Conservation (phyloP, 1,139 yeast genomes). For the Candida tropicalis region DNA sequence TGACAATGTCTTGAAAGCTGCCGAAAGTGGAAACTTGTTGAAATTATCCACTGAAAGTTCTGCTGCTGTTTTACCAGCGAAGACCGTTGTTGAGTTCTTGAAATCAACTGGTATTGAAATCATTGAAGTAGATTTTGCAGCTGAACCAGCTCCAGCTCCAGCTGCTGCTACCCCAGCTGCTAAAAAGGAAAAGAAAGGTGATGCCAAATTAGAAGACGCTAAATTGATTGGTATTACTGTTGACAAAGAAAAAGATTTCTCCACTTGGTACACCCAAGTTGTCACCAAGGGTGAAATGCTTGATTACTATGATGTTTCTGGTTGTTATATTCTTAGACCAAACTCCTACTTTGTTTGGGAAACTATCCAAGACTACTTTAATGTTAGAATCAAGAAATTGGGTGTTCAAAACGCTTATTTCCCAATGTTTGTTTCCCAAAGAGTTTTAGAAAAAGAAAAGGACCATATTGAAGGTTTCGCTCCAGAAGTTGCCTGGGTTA, state of each 20-base stretch:
- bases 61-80: conserved; percentile 58
- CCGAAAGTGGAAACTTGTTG: conserved; percentile 45
- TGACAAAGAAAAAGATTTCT: conserved; percentile 87
- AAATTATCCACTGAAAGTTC: conserved; percentile 62
- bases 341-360: conserved; percentile 96
- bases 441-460: conserved; percentile 94
- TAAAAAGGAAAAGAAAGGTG: conserved; percentile 39
- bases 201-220: conserved; percentile 78
- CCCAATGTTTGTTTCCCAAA: conserved; percentile 97
- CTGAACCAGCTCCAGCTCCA: conserved; percentile 43
- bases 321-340: conserved; percentile 97
- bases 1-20: conserved; percentile 45
- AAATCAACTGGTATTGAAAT: conserved; percentile 59
- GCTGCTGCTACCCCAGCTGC: conserved; percentile 31
- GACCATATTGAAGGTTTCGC: conserved; percentile 99
- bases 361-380: conserved; percentile 85
- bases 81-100: conserved; percentile 55
- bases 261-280: conserved; percentile 97
- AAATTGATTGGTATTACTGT: conserved; percentile 95
- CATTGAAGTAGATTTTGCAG: conserved; percentile 60
- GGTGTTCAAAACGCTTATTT: conserved; percentile 96
- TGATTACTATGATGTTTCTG: conserved; percentile 97
- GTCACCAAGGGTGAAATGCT: conserved; percentile 96
- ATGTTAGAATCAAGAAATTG: conserved; percentile 73
- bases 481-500: conserved; percentile 99